Base-by-base conservation (phyloP, 1,284 basidiomycete genomes). In the Ustilago lituana region DNA sequence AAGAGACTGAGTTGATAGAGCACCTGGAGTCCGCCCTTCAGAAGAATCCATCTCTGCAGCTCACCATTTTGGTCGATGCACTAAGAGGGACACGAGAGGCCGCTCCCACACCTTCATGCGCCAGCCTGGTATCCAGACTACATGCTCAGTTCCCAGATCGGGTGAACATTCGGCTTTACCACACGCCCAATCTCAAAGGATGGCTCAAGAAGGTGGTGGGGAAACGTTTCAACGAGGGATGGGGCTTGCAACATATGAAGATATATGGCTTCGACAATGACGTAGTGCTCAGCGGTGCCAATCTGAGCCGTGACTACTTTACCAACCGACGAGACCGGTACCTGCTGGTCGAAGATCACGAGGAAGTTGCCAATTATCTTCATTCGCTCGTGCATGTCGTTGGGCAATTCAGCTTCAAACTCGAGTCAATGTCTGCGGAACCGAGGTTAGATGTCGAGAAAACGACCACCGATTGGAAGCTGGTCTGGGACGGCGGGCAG, bases 181-280 rank as follows among this genome's bases (percentile, higher is more conserved):
- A 76, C 46, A 94, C 92, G 72, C 94, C 95, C 0, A 91, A 89
- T 59, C 85, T 98, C 11, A 70, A 88, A 22, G 90, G 91, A 0
- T 72, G 91, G 31, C 85, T 92, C 80, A 88, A 91, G 37, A 87
- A 86, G 59, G 62, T 94, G 20, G 88, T 98, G 1, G 96, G 96
- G 2, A 90, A 91, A 46, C 86, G 96, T 39, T 96, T 94, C 83
- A 94, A 98, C 78, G 96, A 99, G 84, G 96, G 94, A 0, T 98
- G 93, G 90, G 95, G 96, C 0, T 91, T 95, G 4, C 97, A 95
- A 91, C 96, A 98, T 82, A 91, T 94, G 20, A 98, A 98, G 84
- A 88, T 95, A 59, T 99, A 99, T 78, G 92, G 92, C 15, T 90
- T 88, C 1, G 96, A 99, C 79, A 89, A 97, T 79, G 89, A 93